phyloP scores from a whole-genome alignment of 106 monocot species.

The Alisma plantagoaquatica region DNA sequence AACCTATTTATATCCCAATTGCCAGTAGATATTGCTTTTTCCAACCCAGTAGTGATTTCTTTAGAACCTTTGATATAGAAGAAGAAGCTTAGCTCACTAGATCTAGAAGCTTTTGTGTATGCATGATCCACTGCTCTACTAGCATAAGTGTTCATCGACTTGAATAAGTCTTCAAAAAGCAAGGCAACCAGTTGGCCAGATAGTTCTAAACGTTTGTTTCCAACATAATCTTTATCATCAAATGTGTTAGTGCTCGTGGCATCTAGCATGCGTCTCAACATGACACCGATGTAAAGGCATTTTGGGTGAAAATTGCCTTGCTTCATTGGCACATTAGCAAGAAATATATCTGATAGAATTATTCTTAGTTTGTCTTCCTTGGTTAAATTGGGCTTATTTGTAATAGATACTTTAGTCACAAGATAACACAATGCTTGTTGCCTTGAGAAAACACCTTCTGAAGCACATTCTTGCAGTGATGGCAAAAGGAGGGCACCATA shows the following conservation, averaged over 20 bases:
- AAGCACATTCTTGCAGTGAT: slow-evolving; percentile 86
- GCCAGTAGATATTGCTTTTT: slow-evolving; percentile 87
- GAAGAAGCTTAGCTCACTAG: slow-evolving; percentile 49
- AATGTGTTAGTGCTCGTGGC: slow-evolving; percentile 73
- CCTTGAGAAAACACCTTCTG: slow-evolving; percentile 55
- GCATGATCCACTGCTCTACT: slow-evolving; percentile 22
- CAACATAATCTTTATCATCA: slow-evolving; percentile 99
- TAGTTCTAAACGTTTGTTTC: slow-evolving; percentile 94
- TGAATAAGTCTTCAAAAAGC: slow-evolving; percentile 99
- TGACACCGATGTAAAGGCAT: slow-evolving; percentile 88
- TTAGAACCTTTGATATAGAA: too few relatives aligned
- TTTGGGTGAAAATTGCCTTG: slow-evolving; percentile 63
- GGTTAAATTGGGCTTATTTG: slow-evolving; percentile 47
- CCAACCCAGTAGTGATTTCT: slow-evolving; percentile 61
- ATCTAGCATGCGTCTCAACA: slow-evolving; percentile 98
- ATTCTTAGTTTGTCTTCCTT: slow-evolving; percentile 59
- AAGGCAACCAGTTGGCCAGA: slow-evolving; percentile 90
- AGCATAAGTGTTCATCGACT: slow-evolving; percentile 63
- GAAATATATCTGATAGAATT: slow-evolving; percentile 78
- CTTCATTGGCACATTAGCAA: slow-evolving; percentile 87
- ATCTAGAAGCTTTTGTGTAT: slow-evolving; percentile 36
- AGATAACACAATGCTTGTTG: slow-evolving; percentile 71
- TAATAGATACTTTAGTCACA: neutral
- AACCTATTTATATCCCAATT: slow-evolving; percentile 97
- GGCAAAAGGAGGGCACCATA: slow-evolving; percentile 73